Evolutionary conservation across 2,329 filamentous ascomycete genomes (phyloP), one percentile per base, ranked within the genome.

Genomic region (Pyrenochaeta sp.): DNA sequence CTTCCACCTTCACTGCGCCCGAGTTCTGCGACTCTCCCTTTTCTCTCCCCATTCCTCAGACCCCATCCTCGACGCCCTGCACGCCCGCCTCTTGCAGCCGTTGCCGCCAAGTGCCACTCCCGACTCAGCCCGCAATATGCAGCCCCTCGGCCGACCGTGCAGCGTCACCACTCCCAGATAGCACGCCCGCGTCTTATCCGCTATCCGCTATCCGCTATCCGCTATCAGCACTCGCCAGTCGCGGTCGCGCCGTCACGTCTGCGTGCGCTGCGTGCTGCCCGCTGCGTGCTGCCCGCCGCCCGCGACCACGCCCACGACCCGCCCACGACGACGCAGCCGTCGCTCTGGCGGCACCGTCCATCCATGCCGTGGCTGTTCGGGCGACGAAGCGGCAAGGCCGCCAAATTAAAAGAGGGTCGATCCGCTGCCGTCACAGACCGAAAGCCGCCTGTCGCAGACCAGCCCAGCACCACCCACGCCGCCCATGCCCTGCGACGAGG

Each of bases 311-410:
- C 40, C 51, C 45, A 39, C 36, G 45, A 31, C 23, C 32, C 49
- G 23, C 15, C 35, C 17, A 39, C 45, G 42, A 43, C 49, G 20
- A n/a, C 52, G 35, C 45, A 45, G 45, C 45, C 54, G 23, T 40
- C 45, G 52, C 52, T 45, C 47, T 44, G 35, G 46, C 48, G 33
- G 27, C 40, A 40, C 35, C 54, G 20, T 32, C 35, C 44, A 35
- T 52, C 61, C 54, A 94, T 94, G 90, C 86, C 88, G 76, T 96
- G 91, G 92, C 90, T 88, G 57, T 96, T 96, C 77, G 83, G 88
- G 77, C 87, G 89, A 70, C 88, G 84, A 78, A 88, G 85, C 77
- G 88, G 87, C 76, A 87, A 87, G 77, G 86, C 85, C 75, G 83
- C 82, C 64, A 83, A 82, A 67, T 63, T 69, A 61, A 73, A 72